These are phyloP conservation scores for Paracamarosporium sp. DNA, from an alignment of 2,329 filamentous ascomycete genomes.

Conservation along the genomic window DNA sequence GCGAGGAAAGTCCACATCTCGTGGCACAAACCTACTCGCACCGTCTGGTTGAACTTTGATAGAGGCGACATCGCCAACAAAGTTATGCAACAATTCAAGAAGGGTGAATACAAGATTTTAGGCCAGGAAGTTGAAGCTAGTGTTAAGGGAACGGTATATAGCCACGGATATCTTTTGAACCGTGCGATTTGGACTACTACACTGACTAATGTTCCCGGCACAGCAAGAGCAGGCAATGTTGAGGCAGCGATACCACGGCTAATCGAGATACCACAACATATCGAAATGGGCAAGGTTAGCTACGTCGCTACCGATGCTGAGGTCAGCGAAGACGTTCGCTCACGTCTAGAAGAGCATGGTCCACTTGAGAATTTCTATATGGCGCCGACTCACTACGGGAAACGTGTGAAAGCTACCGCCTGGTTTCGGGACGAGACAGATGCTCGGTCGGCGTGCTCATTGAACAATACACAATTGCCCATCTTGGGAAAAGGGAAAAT, in stretches of 20 bases:
- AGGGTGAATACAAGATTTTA: constrained; percentile 3
- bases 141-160: not conserved
- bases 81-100: constrained; percentile 5
- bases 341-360: constrained; percentile 12
- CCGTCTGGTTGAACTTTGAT: constrained; percentile 13
- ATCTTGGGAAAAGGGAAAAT: constrained; percentile 44
- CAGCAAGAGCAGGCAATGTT: constrained; percentile 2
- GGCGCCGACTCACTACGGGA: constrained; percentile 4
- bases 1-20: constrained; percentile 15
- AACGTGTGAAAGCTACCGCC: constrained; percentile 47
- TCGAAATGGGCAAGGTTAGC: constrained; percentile 11
- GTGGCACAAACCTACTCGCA: constrained; percentile 14
- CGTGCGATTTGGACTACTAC: constrained; percentile 9
- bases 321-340: constrained; percentile 16
- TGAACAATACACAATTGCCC: constrained; percentile 40
- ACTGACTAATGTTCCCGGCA: constrained; percentile 5
- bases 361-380: constrained; percentile 15
- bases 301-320: constrained; percentile 14
- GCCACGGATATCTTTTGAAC: not conserved
- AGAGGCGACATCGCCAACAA: constrained; percentile 4
- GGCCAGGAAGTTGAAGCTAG: constrained; percentile 5
- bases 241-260: not conserved
- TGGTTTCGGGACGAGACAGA: constrained; percentile 48
- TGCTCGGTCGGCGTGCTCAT: constrained; percentile 38
- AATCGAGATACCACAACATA: constrained; percentile 7